These are phyloP conservation scores for Chrysoporthe austroafricana DNA, from an alignment of 2,329 filamentous ascomycete genomes.

Conservation along the genomic window DNA sequence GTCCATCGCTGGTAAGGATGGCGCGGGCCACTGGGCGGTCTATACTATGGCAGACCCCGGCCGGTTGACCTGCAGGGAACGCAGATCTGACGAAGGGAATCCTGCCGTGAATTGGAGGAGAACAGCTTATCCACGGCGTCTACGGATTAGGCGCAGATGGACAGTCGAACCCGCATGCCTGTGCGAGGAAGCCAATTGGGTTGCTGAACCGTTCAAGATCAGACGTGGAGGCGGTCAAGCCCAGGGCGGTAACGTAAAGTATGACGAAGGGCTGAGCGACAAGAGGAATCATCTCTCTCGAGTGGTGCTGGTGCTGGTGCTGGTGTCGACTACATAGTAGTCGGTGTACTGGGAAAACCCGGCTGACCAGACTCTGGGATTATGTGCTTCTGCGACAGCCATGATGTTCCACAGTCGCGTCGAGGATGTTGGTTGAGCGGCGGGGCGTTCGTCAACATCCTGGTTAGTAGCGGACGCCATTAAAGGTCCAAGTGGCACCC, in stretches of 20 bases:
- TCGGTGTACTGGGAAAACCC: constrained; percentile 20
- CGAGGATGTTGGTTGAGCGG: constrained; percentile 19
- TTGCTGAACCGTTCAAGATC: background rate
- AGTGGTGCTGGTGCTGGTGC: constrained; percentile 4
- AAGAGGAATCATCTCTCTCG: constrained; percentile 4
- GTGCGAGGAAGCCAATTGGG: constrained; percentile 25
- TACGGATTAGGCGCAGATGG: constrained; percentile 3
- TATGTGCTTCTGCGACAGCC: constrained; percentile 13
- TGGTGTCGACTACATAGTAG: constrained; percentile 10
- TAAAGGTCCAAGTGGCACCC: constrained; percentile 30
- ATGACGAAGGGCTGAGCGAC: background rate
- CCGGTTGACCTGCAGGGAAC: constrained; percentile 16
- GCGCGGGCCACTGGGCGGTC: constrained; percentile 25
- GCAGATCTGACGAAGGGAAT: constrained; percentile 18
- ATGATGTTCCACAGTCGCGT: constrained; percentile 11
- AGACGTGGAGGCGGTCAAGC: constrained; percentile 20
- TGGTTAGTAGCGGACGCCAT: constrained; percentile 28
- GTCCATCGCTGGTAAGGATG: constrained; percentile 26
- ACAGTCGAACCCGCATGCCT: constrained; percentile 14
- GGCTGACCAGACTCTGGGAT: constrained; percentile 15
- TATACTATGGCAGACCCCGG: constrained; percentile 10
- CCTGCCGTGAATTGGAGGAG: constrained; percentile 12
- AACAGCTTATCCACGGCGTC: constrained; percentile 6
- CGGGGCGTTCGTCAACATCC: constrained; percentile 19
- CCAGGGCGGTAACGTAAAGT: constrained; percentile 9